Percentiles rank a stretch among this genome's conserved stretches.
These are phyloP conservation scores for Xylaria nigripes DNA, from an alignment of 495 filamentous ascomycete species.

Conservation along the genomic window DNA sequence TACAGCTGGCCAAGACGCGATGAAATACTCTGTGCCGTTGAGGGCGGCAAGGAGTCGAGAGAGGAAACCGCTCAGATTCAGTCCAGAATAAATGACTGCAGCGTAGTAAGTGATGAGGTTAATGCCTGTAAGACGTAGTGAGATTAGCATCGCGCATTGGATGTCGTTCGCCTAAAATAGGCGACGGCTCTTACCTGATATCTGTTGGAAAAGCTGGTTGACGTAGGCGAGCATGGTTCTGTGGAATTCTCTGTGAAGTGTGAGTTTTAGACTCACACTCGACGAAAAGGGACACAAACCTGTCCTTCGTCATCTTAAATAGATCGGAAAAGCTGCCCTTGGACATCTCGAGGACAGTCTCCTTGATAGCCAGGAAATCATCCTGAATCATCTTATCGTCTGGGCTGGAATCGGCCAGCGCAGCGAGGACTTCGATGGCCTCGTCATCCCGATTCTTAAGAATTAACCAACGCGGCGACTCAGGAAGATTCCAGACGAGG, in stretches of 20 bases:
- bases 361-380: conserved; percentile 66
- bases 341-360: conserved; percentile 63
- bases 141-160: neutral
- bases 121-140: conserved; percentile 36
- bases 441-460: conserved; percentile 60
- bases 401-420: conserved; percentile 46
- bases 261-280: conserved; percentile 4
- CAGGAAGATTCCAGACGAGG: conserved; percentile 58
- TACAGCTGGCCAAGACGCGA: conserved; percentile 63
- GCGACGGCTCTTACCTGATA: conserved; percentile 36
- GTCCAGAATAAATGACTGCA: conserved; percentile 54
- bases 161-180: neutral
- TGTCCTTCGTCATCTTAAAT: conserved; percentile 63
- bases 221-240: conserved; percentile 62
- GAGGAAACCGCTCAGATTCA: conserved; percentile 41
- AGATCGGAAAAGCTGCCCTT: conserved; percentile 58
- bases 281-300: conserved; percentile 11
- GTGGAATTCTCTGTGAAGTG: conserved; percentile 54
- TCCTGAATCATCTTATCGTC: conserved; percentile 50
- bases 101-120: conserved; percentile 72
- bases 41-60: conserved; percentile 62
- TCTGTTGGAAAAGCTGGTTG: conserved; percentile 74
- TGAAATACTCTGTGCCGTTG: conserved; percentile 68
- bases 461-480: conserved; percentile 69
- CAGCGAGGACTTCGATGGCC: conserved; percentile 53